Evolutionary conservation across 2,329 filamentous ascomycete genomes (phyloP), one percentile per base, ranked within the genome.

Genomic region (Phyllosticta citrichinensis): DNA sequence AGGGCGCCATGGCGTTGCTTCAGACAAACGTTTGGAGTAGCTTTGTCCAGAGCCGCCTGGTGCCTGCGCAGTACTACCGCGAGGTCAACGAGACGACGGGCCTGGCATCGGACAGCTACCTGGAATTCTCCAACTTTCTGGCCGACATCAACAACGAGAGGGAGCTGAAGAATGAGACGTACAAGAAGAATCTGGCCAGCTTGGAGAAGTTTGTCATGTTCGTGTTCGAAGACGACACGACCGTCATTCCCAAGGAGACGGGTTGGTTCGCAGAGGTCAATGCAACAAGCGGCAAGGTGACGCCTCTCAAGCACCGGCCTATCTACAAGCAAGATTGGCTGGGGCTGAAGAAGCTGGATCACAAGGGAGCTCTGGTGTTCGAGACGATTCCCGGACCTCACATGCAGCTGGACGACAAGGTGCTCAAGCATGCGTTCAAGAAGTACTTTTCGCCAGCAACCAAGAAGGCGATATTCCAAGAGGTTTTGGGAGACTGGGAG

Each of bases 141-240:
- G 94, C 93, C 10, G 93, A 97, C 71, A 87, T 97, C 76, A 99
- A 99, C 76, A 97, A 97, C 73, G 94, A 99, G 81, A 82, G 92
- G 11, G 69, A 66, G 56, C 63, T 77, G 60, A 96, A 95, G 82
- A 96, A 91, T 68, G 68, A 75, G 40, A 80, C 76, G 12, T 99
- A 97, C 74, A 85, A 82, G 70, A 74, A 81, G 67, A 88, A 93
- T 70, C 66, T 99, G 55, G 81, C 80, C 8, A 74, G 69, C 35
- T 72, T 99, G 70, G 83, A 88, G 68, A 87, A 87, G 67, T 88
- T 97, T 65, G 90, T 89, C 64, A 89, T 97, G 88, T 91, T 89
- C 72, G 78, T 96, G 74, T 99, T 97, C 70, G 86, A 86, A 64
- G 85, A 96, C 12, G 94, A 99, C 75, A 84, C 80, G 40, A 90